Conservation (phyloP, 352 stramenopile genomes). For the Blastocystis sp. region DNA sequence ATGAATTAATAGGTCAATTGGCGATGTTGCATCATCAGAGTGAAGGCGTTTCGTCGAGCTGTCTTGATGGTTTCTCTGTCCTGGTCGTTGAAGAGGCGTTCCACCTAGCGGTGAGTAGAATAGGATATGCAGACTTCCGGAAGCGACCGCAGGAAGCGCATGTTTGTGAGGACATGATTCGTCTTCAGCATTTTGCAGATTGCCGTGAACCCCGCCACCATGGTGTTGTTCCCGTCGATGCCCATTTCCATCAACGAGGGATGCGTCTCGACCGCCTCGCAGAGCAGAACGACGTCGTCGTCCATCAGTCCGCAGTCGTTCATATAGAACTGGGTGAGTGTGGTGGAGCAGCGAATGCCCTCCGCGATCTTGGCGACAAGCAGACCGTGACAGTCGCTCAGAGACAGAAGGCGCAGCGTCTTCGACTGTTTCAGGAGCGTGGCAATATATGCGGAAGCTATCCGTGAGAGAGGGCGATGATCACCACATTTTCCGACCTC, state of each 20-base stretch:
- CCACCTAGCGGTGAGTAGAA: neutral
- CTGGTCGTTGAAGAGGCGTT: neutral
- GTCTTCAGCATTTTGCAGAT: neutral
- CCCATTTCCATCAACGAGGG: neutral
- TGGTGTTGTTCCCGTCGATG: neutral
- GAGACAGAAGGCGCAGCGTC: neutral
- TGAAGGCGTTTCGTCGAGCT: neutral
- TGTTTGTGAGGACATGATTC: neutral
- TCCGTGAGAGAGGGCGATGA: neutral
- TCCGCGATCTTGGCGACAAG: conserved; percentile 22
- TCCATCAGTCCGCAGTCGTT: conserved; percentile 36
- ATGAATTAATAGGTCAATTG: neutral
- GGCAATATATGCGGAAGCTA: neutral
- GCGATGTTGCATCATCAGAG: conserved; percentile 13
- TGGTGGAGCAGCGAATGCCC: neutral
- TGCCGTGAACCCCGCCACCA: neutral
- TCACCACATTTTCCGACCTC: conserved; percentile 5
- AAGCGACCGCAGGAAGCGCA: neutral
- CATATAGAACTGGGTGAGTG: conserved; percentile 1
- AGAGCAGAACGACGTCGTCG: neutral
- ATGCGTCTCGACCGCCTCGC: neutral
- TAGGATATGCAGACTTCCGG: neutral
- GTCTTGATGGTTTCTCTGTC: neutral
- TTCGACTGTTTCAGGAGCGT: conserved; percentile 8
- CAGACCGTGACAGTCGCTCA: neutral